Conservation (phyloP, 495 filamentous ascomycete species). For the Cetradonia linearis region DNA sequence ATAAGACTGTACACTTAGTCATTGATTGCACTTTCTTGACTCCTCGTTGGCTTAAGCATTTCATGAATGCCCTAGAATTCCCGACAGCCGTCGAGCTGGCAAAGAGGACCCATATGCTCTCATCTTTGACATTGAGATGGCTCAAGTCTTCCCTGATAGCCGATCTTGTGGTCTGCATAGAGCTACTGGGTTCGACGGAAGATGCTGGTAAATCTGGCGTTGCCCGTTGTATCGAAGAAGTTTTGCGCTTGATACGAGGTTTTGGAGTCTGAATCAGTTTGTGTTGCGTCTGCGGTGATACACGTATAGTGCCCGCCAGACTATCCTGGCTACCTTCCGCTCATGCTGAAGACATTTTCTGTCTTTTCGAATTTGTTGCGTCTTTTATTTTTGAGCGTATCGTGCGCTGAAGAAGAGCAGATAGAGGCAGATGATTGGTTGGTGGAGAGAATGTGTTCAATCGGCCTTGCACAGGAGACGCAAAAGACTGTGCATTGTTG, state of each 20-base stretch:
- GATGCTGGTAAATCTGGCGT: background rate
- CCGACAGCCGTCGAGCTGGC: conserved; percentile 20
- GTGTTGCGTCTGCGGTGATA: background rate
- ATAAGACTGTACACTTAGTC: conserved; percentile 28
- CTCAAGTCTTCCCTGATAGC: background rate
- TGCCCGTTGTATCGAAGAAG: background rate
- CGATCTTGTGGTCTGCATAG: conserved; percentile 18
- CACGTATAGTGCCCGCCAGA: background rate
- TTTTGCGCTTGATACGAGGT: background rate
- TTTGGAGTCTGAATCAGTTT: background rate
- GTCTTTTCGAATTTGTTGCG: background rate
- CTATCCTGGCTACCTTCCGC: conserved; percentile 18
- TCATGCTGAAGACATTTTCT: background rate
- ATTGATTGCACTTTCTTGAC: conserved; percentile 24
- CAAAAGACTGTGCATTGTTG: background rate
- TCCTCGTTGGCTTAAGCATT: conserved; percentile 29
- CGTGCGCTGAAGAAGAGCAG: background rate
- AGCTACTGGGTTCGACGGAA: background rate
- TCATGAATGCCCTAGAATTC: conserved; percentile 16
- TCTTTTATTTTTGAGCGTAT: background rate
- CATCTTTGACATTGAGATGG: background rate
- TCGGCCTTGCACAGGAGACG: background rate
- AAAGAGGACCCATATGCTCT: conserved; percentile 15
- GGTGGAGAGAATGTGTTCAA: background rate
- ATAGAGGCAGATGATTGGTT: too few relatives aligned